Percentiles rank a stretch among this genome's conserved stretches.
Evolutionary conservation across 108 stramenopile species (phyloP).

Genomic region (Fragilaria radians): DNA sequence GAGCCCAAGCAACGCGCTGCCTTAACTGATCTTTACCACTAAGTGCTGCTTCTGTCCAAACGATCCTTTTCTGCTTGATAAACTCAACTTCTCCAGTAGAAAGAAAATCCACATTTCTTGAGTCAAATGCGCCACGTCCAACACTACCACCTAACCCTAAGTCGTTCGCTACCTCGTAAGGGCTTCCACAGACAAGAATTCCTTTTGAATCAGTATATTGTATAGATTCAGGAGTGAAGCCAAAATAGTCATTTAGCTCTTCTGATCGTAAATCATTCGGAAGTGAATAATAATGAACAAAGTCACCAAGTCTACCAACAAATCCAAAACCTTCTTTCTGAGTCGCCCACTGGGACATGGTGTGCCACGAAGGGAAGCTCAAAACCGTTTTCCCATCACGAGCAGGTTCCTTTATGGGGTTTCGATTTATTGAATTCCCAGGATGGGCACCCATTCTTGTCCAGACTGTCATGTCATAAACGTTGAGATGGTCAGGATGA

Average conservation of each 20-base stretch:
- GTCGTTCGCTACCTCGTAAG: conserved; percentile 40
- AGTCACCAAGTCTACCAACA: conserved; percentile 23
- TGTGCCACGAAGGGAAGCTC: conserved; percentile 10
- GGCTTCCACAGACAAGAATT: conserved; percentile 41
- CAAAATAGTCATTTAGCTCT: conserved; percentile 1
- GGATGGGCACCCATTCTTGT: conserved; percentile 20
- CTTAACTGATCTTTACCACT: conserved; percentile 34
- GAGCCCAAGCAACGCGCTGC: no score
- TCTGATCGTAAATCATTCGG: conserved; percentile 17
- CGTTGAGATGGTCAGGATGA: conserved; percentile 42
- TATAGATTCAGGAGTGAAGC: no score
- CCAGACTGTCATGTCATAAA: conserved; percentile 48
- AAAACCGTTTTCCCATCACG: conserved; percentile 8
- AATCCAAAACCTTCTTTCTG: conserved; percentile 12
- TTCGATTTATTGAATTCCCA: conserved; percentile 28
- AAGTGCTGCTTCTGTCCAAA: conserved; percentile 34
- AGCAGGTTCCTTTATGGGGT: conserved; percentile 25
- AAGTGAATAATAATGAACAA: conserved; percentile 7
- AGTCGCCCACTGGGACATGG: conserved; percentile 31
- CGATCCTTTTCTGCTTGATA: conserved; percentile 13
- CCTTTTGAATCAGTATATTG: no score
- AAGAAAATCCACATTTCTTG: conserved; percentile 1
- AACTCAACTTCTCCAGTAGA: not conserved
- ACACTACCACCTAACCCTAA: conserved; percentile 31
- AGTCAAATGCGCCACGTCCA: no score